Percentiles rank a stretch among this genome's conserved stretches.
Conservation (phyloP, 306 rosid genomes). For the Prunus campanulata region DNA sequence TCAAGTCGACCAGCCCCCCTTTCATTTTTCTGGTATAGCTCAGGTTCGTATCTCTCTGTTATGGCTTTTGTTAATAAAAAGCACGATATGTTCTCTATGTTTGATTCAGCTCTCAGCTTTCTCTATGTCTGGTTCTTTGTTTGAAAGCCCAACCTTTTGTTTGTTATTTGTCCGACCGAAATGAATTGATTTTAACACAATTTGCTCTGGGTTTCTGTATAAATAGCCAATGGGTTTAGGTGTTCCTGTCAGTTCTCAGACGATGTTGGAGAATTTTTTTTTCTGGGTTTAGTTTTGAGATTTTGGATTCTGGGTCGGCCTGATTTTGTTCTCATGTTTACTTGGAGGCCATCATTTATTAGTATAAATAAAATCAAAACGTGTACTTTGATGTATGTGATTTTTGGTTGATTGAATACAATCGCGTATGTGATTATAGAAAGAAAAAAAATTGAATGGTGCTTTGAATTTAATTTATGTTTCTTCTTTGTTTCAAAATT, state of each 20-base stretch:
- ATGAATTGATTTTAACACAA: too few relatives aligned
- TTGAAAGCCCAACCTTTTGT: too few relatives aligned
- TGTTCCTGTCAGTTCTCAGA: background rate
- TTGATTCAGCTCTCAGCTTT: too few relatives aligned
- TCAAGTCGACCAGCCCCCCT: too few relatives aligned
- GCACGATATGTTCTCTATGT: too few relatives aligned
- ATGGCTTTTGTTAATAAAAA: too few relatives aligned
- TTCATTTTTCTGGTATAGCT: too few relatives aligned
- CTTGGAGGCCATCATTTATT: background rate
- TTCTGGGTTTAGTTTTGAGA: background rate
- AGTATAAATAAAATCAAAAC: background rate
- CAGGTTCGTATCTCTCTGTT: too few relatives aligned
- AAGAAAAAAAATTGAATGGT: too few relatives aligned
- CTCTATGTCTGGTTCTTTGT: too few relatives aligned
- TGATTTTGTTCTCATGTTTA: background rate
- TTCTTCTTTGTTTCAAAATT: background rate
- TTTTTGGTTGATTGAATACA: background rate
- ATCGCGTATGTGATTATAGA: background rate
- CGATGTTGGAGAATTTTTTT: background rate
- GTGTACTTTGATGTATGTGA: background rate
- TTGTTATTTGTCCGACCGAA: too few relatives aligned
- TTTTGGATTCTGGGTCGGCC: background rate
- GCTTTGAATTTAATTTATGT: background rate
- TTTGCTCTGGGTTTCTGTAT: background rate
- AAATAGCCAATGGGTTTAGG: background rate